Evolutionary conservation across 208 protist genomes (phyloP).

Genomic region (Leishmania major): DNA sequence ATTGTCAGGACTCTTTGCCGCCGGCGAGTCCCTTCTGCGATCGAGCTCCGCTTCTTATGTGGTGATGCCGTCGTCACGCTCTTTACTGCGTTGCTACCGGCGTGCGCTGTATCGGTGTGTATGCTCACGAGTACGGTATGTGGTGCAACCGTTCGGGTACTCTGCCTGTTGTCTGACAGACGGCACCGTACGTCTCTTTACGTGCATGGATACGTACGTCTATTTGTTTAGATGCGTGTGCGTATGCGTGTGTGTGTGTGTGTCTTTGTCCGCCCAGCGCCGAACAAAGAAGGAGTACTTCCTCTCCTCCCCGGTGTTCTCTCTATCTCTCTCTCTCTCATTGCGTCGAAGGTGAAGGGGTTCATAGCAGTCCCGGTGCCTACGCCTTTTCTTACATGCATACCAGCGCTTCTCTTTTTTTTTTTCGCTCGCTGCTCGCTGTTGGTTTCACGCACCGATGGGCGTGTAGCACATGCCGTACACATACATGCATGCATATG

Average conservation of each 20-base stretch:
- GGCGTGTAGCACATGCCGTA: not conserved
- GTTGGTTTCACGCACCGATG: not conserved
- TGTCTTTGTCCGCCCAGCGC: not conserved
- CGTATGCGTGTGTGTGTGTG: not conserved
- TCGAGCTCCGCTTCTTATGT: conserved; percentile 5
- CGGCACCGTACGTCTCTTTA: not conserved
- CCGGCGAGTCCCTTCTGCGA: not conserved
- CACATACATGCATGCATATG: too few relatives aligned
- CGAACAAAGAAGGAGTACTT: too few relatives aligned
- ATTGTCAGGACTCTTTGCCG: not conserved
- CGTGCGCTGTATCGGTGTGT: not conserved
- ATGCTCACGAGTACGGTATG: too few relatives aligned
- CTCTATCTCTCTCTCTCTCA: too few relatives aligned
- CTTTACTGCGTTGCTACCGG: not conserved
- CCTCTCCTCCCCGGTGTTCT: too few relatives aligned
- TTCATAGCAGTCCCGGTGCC: not conserved
- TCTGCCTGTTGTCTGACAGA: too few relatives aligned
- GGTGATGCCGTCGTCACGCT: not conserved
- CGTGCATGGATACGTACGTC: not conserved
- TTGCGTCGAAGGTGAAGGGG: too few relatives aligned
- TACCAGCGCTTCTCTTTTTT: not conserved
- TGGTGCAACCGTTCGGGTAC: too few relatives aligned
- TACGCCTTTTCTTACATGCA: not conserved
- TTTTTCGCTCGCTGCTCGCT: not conserved
- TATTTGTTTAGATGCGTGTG: not conserved